These are phyloP conservation scores for Bisporella sp. DNA, from an alignment of 2,329 filamentous ascomycete genomes.

Conservation along the genomic window DNA sequence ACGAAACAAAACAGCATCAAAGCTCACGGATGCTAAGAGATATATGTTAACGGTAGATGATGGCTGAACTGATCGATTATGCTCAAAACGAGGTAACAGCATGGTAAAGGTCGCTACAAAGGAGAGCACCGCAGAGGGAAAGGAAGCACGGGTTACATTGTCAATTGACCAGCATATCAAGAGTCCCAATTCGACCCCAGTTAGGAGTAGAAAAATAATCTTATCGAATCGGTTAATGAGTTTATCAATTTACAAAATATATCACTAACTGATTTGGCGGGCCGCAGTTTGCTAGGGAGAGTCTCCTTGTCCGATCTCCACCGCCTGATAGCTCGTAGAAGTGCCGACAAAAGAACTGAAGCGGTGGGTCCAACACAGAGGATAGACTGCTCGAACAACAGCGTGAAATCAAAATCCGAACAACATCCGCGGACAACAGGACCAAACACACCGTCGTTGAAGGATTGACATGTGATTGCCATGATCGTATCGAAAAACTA, in stretches of 20 bases:
- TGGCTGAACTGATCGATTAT: too few relatives aligned
- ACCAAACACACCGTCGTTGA: not conserved
- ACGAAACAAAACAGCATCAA: too few relatives aligned
- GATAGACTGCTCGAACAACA: not conserved
- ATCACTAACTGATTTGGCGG: not conserved
- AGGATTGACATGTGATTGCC: not conserved
- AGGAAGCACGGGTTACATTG: not conserved
- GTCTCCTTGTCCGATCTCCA: not conserved
- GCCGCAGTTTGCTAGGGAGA: not conserved
- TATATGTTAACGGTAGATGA: too few relatives aligned
- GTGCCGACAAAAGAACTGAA: not conserved
- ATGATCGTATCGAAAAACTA: not conserved
- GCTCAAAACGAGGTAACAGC: not conserved
- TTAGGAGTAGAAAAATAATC: too few relatives aligned
- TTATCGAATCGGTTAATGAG: too few relatives aligned
- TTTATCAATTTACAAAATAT: too few relatives aligned
- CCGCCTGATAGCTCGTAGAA: not conserved
- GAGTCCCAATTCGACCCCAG: not conserved
- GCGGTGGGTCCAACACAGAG: not conserved
- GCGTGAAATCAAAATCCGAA: slow-evolving; percentile 1
- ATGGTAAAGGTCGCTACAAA: not conserved
- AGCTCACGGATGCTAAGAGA: too few relatives aligned
- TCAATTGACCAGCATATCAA: not conserved
- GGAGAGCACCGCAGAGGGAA: not conserved
- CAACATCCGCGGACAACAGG: not conserved